Conservation (phyloP, 257 asterid species). For the Eustoma russellianum region DNA sequence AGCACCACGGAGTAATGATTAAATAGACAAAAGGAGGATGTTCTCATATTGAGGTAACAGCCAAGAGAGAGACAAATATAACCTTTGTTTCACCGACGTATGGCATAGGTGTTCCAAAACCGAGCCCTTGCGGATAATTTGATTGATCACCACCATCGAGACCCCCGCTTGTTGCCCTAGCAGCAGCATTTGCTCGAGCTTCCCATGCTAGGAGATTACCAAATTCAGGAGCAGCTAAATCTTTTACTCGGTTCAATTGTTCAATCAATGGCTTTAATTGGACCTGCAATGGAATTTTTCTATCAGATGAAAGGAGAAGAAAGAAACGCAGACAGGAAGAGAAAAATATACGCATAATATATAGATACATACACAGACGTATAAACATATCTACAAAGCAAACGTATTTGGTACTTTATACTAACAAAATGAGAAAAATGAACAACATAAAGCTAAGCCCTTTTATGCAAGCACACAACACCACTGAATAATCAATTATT, state of each 20-base stretch:
- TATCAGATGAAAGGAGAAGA: neutral
- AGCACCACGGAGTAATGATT: too few relatives aligned
- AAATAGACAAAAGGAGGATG: too few relatives aligned
- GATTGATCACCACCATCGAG: slow-evolving; percentile 44
- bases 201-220: slow-evolving; percentile 95
- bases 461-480: too few relatives aligned
- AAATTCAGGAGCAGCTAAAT: slow-evolving; percentile 77
- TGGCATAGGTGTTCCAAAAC: slow-evolving; percentile 90
- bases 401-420: too few relatives aligned
- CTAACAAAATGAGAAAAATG: too few relatives aligned
- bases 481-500: too few relatives aligned
- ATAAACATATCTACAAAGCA: too few relatives aligned
- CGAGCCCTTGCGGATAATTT: slow-evolving; percentile 45
- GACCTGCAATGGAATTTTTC: slow-evolving; percentile 29
- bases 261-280: slow-evolving; percentile 80
- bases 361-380: too few relatives aligned
- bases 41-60: neutral
- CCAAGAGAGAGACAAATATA: slow-evolving; percentile 1
- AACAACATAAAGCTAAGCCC: too few relatives aligned
- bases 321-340: neutral
- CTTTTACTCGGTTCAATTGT: slow-evolving; percentile 81
- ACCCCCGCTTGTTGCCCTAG: slow-evolving; percentile 63
- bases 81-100: slow-evolving; percentile 90
- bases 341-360: too few relatives aligned
- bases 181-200: slow-evolving; percentile 49